Conservation (phyloP, 352 stramenopile species). For the Phytophthora pistaciae region DNA sequence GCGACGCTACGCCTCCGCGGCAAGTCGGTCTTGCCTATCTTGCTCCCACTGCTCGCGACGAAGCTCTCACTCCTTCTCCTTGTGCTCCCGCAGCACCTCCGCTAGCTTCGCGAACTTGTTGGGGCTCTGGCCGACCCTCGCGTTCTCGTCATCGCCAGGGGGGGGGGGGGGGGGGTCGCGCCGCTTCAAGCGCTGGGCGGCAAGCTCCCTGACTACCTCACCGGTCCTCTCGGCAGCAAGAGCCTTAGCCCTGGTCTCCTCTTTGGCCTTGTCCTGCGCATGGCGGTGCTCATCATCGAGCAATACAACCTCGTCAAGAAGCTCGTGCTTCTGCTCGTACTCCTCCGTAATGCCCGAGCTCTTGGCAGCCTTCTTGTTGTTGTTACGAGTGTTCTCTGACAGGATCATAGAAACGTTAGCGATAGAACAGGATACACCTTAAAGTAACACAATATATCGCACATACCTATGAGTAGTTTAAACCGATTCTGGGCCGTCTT, state of each 20-base stretch:
- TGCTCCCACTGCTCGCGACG: neutral
- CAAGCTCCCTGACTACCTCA: neutral
- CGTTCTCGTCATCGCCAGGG: neutral
- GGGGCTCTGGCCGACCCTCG: neutral
- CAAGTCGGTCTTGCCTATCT: neutral
- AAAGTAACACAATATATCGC: neutral
- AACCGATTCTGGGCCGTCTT: neutral
- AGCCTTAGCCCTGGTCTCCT: neutral
- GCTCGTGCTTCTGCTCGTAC: neutral
- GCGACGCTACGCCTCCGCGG: neutral
- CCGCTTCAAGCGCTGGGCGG: neutral
- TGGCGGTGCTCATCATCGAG: neutral
- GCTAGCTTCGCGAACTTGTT: neutral
- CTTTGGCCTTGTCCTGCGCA: neutral
- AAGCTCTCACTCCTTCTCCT: neutral
- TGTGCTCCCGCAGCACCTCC: neutral
- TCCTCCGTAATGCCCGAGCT: neutral
- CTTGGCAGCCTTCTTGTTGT: too few species aligned
- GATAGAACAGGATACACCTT: neutral
- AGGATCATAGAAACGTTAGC: too few species aligned
- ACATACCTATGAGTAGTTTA: neutral
- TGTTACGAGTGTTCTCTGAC: too few species aligned
- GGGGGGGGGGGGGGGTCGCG: too few species aligned
- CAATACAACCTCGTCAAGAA: neutral
- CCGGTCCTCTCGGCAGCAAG: neutral